These are phyloP conservation scores for Syzygium grande DNA, from an alignment of 345 rosid species.

Conservation along the genomic window DNA sequence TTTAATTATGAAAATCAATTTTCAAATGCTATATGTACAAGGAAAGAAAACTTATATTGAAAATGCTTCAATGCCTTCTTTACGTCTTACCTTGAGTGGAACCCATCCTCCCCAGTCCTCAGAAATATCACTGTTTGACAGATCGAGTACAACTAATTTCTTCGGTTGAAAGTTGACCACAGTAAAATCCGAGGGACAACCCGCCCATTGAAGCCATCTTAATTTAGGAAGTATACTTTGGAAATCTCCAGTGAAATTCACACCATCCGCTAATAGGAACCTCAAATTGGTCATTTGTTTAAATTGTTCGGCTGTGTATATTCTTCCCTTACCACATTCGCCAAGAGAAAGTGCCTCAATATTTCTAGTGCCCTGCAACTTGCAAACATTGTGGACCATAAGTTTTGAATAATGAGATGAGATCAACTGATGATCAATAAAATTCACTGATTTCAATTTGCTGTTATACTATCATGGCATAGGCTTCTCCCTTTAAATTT, in stretches of 20 bases:
- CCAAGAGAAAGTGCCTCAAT: neutral
- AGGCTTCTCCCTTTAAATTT: neutral
- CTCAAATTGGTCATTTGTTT: neutral
- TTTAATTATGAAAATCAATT: neutral
- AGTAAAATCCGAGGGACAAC: neutral
- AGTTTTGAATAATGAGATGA: neutral
- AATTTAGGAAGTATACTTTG: neutral
- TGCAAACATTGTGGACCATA: neutral
- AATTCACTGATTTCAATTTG: neutral
- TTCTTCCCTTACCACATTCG: neutral
- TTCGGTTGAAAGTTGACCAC: neutral
- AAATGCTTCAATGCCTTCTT: neutral
- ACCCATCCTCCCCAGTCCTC: neutral
- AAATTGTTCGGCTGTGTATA: neutral
- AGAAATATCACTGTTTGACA: fast-evolving
- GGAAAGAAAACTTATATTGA: neutral
- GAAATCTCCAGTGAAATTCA: neutral
- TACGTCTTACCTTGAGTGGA: neutral
- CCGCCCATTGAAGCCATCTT: neutral
- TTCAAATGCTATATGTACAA: neutral
- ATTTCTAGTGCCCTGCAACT: neutral
- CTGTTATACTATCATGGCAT: neutral
- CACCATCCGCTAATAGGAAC: neutral
- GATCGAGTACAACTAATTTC: neutral
- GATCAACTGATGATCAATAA: neutral